Conservation (phyloP, 495 filamentous ascomycete species). For the Xylaria nigripes region DNA sequence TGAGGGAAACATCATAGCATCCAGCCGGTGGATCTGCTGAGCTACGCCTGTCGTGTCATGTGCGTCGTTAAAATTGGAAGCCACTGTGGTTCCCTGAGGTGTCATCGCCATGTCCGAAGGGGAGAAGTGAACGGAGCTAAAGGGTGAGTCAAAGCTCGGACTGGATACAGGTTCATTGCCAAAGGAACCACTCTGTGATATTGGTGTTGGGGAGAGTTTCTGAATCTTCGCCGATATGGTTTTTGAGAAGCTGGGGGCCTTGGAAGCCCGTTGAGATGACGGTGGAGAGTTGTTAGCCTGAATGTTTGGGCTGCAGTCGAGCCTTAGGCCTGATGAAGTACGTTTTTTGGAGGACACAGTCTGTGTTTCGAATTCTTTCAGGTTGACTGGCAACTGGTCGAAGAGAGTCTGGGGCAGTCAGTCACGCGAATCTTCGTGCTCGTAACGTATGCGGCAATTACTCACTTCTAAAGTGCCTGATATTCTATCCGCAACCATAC, state of each 20-base stretch:
- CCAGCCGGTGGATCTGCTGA: slow-evolving; percentile 60
- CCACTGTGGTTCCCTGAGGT: slow-evolving; percentile 25
- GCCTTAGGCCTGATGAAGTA: slow-evolving; percentile 41
- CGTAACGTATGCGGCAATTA: background rate
- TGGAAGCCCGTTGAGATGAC: slow-evolving; percentile 44
- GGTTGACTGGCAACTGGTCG: slow-evolving; percentile 64
- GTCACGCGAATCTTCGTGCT: background rate
- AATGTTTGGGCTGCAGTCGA: slow-evolving; percentile 14
- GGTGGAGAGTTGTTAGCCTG: slow-evolving; percentile 21
- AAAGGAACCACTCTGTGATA: slow-evolving; percentile 28
- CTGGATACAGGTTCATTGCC: slow-evolving; percentile 23
- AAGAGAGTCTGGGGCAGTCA: slow-evolving; percentile 54
- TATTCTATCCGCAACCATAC: slow-evolving; percentile 81
- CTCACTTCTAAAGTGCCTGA: slow-evolving; percentile 63
- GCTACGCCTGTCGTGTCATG: slow-evolving; percentile 28
- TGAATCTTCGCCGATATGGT: slow-evolving; percentile 20
- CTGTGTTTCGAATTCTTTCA: slow-evolving; percentile 41
- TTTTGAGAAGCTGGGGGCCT: slow-evolving; percentile 28
- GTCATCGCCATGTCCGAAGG: slow-evolving; percentile 19
- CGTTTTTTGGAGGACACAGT: slow-evolving; percentile 47
- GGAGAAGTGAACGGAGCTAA: slow-evolving; percentile 20
- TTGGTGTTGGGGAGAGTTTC: slow-evolving; percentile 14
- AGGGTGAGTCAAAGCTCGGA: slow-evolving; percentile 15
- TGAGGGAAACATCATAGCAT: slow-evolving; percentile 87
- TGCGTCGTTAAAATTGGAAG: slow-evolving; percentile 19